Percentiles rank a stretch among this genome's conserved stretches.
phyloP scores from a whole-genome alignment of 2,329 filamentous ascomycete species.

The Tympanopsis confertula region DNA sequence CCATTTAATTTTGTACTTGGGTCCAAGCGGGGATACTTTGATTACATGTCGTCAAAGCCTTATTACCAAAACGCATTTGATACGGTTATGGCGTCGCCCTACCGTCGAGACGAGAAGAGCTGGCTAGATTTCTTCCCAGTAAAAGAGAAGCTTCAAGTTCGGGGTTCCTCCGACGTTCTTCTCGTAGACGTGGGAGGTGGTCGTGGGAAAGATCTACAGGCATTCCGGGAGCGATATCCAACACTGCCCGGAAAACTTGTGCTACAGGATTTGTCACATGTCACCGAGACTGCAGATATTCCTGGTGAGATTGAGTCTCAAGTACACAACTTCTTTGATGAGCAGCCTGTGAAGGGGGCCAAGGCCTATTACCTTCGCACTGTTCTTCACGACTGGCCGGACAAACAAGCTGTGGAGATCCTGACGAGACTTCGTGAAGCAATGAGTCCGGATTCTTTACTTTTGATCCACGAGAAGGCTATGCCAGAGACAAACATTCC shows the following conservation, averaged over 20 bases:
- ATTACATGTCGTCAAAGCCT: slow-evolving; percentile 11
- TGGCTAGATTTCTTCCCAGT: neutral
- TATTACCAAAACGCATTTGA: slow-evolving; percentile 13
- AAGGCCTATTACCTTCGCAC: slow-evolving; percentile 11
- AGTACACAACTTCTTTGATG: slow-evolving; percentile 11
- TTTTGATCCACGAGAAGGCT: neutral
- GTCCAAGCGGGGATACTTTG: slow-evolving; percentile 13
- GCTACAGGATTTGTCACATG: neutral
- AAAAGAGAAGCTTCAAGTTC: neutral
- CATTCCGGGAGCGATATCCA: neutral
- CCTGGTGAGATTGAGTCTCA: slow-evolving; percentile 4
- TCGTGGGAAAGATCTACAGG: neutral
- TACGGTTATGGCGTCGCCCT: slow-evolving; percentile 9
- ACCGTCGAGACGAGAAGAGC: neutral
- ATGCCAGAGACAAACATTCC: neutral
- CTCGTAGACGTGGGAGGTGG: neutral
- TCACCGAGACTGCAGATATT: neutral
- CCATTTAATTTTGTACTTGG: slow-evolving; percentile 14
- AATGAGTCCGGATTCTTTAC: slow-evolving; percentile 5
- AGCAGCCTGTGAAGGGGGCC: slow-evolving; percentile 11
- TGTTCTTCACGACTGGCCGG: slow-evolving; percentile 12
- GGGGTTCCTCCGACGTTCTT: neutral
- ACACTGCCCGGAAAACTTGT: neutral
- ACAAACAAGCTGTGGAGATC: slow-evolving; percentile 8
- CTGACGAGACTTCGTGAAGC: slow-evolving; percentile 8